Percentiles rank a stretch among this genome's conserved stretches.
Conservation (phyloP, 176 grass and related monocot genomes). For the Stipa capillata region DNA sequence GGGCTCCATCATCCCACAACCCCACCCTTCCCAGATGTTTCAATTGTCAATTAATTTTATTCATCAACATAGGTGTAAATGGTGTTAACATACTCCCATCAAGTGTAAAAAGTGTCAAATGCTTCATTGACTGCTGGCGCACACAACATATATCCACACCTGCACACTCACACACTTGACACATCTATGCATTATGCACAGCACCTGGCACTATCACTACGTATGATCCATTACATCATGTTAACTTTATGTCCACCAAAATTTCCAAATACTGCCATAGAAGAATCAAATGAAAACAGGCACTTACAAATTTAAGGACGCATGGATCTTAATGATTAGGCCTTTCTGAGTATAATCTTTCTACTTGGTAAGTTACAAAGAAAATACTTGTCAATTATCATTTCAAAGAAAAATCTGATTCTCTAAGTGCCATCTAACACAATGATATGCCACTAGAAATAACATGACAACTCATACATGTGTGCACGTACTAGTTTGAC, state of each 20-base stretch:
- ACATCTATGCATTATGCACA: background rate
- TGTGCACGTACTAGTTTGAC: background rate
- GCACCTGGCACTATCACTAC: background rate
- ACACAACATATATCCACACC: too few species aligned
- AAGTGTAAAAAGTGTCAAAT: too few species aligned
- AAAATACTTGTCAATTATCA: background rate
- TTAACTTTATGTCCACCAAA: background rate
- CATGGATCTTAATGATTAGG: background rate
- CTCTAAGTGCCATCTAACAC: background rate
- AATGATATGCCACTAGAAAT: background rate
- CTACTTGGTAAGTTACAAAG: background rate
- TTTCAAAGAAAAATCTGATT: too few species aligned
- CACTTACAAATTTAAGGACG: background rate
- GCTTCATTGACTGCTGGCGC: too few species aligned
- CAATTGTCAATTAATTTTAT: too few species aligned
- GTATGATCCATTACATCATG: background rate
- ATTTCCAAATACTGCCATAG: background rate
- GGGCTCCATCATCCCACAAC: too few species aligned
- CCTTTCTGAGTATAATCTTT: background rate
- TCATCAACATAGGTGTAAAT: too few species aligned
- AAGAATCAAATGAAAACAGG: background rate
- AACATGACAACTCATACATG: background rate
- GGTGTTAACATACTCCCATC: too few species aligned
- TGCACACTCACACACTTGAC: too few species aligned
- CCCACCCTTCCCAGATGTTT: too few species aligned